Conservation (phyloP, 306 rosid species). For the Glycyrrhiza uralensis region DNA sequence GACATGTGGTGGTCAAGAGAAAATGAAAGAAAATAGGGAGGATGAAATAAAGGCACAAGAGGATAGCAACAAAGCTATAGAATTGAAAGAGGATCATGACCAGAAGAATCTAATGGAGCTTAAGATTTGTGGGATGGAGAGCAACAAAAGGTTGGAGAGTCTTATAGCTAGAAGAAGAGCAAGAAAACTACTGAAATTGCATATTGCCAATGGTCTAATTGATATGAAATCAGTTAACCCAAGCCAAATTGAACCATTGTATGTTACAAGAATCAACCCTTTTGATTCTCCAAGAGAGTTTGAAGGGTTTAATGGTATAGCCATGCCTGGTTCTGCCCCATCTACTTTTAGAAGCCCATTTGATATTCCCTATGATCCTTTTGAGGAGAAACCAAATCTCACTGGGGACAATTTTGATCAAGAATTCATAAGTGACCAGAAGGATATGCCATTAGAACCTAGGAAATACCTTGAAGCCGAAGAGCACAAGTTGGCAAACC, state of each 20-base stretch:
- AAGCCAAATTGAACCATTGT: constrained; percentile 49
- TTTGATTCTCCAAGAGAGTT: constrained; percentile 21
- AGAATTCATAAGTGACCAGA: constrained; percentile 53
- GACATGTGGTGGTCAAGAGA: constrained; percentile 10
- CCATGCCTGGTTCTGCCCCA: constrained; percentile 88
- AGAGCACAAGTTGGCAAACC: constrained; percentile 16
- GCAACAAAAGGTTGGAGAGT: constrained; percentile 73
- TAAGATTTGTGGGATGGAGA: constrained; percentile 64
- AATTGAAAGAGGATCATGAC: constrained; percentile 64
- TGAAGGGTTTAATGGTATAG: constrained; percentile 33
- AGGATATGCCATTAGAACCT: constrained; percentile 33
- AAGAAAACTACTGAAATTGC: constrained; percentile 46
- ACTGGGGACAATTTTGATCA: constrained; percentile 56
- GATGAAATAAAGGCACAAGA: constrained; percentile 34
- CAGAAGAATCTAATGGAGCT: constrained; percentile 60
- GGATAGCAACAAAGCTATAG: constrained; percentile 38
- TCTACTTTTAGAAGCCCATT: constrained; percentile 68
- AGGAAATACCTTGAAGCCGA: background rate
- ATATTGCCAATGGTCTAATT: constrained; percentile 41
- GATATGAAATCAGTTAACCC: constrained; percentile 26
- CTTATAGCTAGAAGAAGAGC: constrained; percentile 81
- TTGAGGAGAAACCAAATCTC: constrained; percentile 71
- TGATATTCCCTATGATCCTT: constrained; percentile 76
- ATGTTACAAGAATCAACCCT: constrained; percentile 35
- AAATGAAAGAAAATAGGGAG: constrained; percentile 15